Evolutionary conservation across 208 protist genomes (phyloP), one percentile per base, ranked within the genome.

Genomic region (Leishmania gerbilli): DNA sequence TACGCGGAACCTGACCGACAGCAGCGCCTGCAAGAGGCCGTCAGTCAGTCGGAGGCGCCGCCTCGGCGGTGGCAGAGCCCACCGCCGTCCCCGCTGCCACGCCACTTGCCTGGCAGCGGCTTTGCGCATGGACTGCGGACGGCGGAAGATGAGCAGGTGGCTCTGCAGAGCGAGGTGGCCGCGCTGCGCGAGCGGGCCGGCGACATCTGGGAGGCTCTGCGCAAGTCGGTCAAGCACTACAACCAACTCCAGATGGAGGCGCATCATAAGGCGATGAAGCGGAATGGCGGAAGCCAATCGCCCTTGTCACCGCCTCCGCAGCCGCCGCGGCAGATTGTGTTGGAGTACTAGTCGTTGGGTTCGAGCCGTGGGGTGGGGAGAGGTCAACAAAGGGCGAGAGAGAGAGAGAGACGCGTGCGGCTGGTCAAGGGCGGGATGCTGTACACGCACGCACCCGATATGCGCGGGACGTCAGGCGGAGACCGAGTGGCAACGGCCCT

Each of bases 141-240:
- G 0, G 77, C 74, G 40, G 82, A 80, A 60, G 89, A 90, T 74
- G 89, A 92, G 79, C 13, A 67, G 45, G 51, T 49, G 56, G 87
- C 89, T 65, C 80, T 90, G 40, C 42, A 64, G 31, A 79, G 83
- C 71, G 85, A 89, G 74, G 84, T 76, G 40, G 47, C 31, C 21
- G 83, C 71, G 34, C 79, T 92, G 84, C 82, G 79, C 45, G 76
- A 85, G 34, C 82, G 85, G 40, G 81, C 84, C 3, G 76, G 77
- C 7, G 87, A 89, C 19, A 92, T 92, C 34, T 91, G 89, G 87
- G 79, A 84, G 21, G 81, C 87, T 7, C 78, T 92, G 71, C 83
- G 78, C 31, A 87, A 83, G 58, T 84, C 85, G 5, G 85, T 86
- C 62, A 84, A 89, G 51, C 81, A 85, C 74, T 88, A 87, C 83